Evolutionary conservation across 306 rosid species (phyloP).

Genomic region (Prunus dulcis): DNA sequence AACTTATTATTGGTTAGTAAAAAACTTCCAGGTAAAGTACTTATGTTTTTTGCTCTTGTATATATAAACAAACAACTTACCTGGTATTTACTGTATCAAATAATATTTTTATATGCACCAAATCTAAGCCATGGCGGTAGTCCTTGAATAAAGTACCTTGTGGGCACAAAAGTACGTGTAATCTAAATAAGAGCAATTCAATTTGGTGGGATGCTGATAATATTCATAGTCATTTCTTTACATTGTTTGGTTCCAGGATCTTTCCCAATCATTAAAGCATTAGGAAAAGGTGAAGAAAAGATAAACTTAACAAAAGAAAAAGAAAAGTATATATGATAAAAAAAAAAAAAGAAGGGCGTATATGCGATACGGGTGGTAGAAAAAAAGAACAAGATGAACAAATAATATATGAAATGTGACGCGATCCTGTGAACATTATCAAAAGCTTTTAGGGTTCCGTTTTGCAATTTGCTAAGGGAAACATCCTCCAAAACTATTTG

Average conservation of each 20-base stretch:
- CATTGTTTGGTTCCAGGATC: conserved; percentile 14
- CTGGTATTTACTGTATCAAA: no score
- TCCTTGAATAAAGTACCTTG: no score
- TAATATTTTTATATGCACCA: no score
- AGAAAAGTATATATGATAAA: conserved; percentile 4
- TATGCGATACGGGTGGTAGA: neutral
- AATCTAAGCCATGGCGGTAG: no score
- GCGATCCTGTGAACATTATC: neutral
- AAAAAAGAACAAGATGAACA: neutral
- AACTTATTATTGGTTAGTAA: no score
- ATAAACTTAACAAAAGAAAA: neutral
- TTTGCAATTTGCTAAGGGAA: conserved; percentile 7
- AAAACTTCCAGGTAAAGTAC: no score
- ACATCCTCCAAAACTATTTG: neutral
- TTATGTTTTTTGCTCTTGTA: no score
- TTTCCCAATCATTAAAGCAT: conserved; percentile 35
- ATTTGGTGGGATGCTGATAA: conserved; percentile 12
- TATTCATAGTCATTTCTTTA: neutral
- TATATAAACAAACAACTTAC: no score
- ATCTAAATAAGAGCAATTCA: neutral
- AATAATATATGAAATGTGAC: neutral
- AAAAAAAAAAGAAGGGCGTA: neutral
- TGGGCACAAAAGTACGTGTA: no score
- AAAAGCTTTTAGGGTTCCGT: conserved; percentile 9
- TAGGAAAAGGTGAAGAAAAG: conserved; percentile 15